A percentile compares a stretch with the other conserved stretches of the same genome.
Evolutionary conservation across 2,329 filamentous ascomycete genomes (phyloP).

Genomic region (Tolypocladium tundrense): DNA sequence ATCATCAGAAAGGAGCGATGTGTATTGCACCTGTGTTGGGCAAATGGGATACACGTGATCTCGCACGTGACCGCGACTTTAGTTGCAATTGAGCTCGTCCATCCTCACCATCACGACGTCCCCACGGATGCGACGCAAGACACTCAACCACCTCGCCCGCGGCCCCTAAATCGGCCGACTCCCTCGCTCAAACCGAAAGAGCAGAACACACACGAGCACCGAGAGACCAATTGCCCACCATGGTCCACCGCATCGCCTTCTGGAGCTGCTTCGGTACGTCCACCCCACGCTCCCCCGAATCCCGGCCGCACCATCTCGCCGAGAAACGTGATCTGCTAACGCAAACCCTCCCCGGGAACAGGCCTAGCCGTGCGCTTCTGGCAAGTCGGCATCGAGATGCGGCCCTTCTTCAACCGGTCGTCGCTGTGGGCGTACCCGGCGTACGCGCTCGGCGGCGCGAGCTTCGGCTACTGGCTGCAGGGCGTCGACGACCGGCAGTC

Average conservation of each 20-base stretch:
- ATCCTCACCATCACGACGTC: constrained; percentile 16
- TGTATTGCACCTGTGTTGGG: too few relatives aligned
- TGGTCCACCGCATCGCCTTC: constrained; percentile 62
- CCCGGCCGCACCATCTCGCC: background rate
- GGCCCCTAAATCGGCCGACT: constrained; percentile 9
- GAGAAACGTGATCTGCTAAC: background rate
- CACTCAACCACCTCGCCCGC: constrained; percentile 8
- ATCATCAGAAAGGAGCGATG: background rate
- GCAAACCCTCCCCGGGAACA: constrained; percentile 24
- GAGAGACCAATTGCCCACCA: constrained; percentile 26
- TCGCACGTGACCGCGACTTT: constrained; percentile 1
- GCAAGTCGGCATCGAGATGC: constrained; percentile 98
- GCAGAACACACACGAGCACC: constrained; percentile 5
- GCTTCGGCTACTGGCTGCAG: constrained; percentile 95
- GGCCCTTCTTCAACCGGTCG: constrained; percentile 76
- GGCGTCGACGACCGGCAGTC: constrained; percentile 79
- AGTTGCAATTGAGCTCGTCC: constrained; percentile 1
- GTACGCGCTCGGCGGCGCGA: constrained; percentile 75
- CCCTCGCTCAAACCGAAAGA: constrained; percentile 6
- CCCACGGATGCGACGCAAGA: constrained; percentile 7
- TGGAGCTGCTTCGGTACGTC: constrained; percentile 84
- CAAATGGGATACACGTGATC: constrained; percentile 1
- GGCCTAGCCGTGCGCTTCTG: constrained; percentile 86
- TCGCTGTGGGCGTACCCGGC: constrained; percentile 87
- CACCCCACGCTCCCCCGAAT: background rate